Evolutionary conservation across 768 basidiomycete genomes (phyloP).

Genomic region (Suillus sp.): DNA sequence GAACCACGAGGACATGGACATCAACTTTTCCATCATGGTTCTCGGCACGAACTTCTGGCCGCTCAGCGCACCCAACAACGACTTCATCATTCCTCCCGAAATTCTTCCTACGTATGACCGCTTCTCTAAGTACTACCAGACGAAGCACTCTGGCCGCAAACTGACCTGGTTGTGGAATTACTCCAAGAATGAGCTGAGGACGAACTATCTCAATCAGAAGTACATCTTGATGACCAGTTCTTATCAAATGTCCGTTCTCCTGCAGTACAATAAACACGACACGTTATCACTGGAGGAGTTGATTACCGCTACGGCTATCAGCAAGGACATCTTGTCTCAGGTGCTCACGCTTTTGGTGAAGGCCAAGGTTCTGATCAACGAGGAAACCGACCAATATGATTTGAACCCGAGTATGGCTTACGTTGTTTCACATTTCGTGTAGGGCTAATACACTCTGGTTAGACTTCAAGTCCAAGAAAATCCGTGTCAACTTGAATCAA

Average conservation of each 20-base stretch:
- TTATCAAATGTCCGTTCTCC: constrained; percentile 92
- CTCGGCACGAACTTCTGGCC: constrained; percentile 98
- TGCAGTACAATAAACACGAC: constrained; percentile 93
- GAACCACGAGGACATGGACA: constrained; percentile 81
- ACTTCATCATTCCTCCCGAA: constrained; percentile 88
- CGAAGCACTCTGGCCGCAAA: constrained; percentile 92
- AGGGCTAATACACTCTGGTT: constrained; percentile 1
- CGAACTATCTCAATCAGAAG: constrained; percentile 91
- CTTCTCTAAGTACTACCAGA: constrained; percentile 91
- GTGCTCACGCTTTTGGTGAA: constrained; percentile 69
- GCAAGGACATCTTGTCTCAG: constrained; percentile 78
- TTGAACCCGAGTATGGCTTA: constrained; percentile 70
- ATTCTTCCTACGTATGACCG: constrained; percentile 86
- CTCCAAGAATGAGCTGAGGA: constrained; percentile 93
- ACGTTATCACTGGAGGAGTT: constrained; percentile 83
- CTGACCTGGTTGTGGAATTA: constrained; percentile 99
- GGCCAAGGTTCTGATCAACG: constrained; percentile 86
- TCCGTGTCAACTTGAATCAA: constrained; percentile 86
- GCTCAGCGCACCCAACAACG: constrained; percentile 76
- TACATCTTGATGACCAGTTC: constrained; percentile 96
- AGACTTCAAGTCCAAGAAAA: constrained; percentile 95
- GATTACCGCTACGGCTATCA: constrained; percentile 73
- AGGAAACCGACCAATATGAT: constrained; percentile 89
- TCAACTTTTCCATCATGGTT: constrained; percentile 92
- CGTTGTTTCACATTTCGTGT: background rate